A percentile compares a stretch with the other conserved stretches of the same genome.
Evolutionary conservation across 2,329 filamentous ascomycete genomes (phyloP).

Genomic region (Aspergillus candidus): DNA sequence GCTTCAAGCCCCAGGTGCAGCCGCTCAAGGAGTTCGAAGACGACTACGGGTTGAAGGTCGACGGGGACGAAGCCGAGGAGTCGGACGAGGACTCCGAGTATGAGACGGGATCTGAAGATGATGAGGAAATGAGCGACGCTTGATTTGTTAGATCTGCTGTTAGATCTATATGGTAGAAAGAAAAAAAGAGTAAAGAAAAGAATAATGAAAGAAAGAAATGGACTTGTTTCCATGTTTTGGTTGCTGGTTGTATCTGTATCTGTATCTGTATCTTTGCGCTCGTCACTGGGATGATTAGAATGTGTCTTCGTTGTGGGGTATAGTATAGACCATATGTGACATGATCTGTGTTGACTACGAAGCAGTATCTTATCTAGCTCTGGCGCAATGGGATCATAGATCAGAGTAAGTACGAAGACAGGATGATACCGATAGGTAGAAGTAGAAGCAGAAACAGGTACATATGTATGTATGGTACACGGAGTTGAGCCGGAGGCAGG

Average conservation of each 20-base stretch:
- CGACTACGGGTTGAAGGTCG: slow-evolving; percentile 72
- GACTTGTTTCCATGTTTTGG: too few species aligned
- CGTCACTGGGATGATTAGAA: too few species aligned
- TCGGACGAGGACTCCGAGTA: slow-evolving; percentile 39
- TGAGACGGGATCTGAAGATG: slow-evolving; percentile 16
- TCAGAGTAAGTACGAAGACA: not conserved
- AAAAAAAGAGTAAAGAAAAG: not conserved
- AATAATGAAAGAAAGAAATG: not conserved
- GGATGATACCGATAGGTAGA: not conserved
- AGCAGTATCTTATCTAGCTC: not conserved
- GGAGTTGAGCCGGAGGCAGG: not conserved
- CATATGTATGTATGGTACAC: slow-evolving; percentile 7
- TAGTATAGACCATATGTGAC: not conserved
- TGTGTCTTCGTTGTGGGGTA: too few species aligned
- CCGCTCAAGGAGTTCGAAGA: slow-evolving; percentile 77
- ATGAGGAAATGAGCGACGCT: slow-evolving; percentile 26
- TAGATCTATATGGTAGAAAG: not conserved
- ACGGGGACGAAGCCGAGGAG: slow-evolving; percentile 50
- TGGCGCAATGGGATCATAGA: not conserved
- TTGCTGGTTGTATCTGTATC: too few species aligned
- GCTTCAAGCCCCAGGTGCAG: slow-evolving; percentile 72
- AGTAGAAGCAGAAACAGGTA: not conserved
- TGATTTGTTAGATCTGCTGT: slow-evolving; percentile 11
- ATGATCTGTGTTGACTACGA: not conserved
- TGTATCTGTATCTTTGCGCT: too few species aligned